phyloP scores from a whole-genome alignment of 2,329 filamentous ascomycete species.

The Hymenotorrendiella dingleyae region DNA sequence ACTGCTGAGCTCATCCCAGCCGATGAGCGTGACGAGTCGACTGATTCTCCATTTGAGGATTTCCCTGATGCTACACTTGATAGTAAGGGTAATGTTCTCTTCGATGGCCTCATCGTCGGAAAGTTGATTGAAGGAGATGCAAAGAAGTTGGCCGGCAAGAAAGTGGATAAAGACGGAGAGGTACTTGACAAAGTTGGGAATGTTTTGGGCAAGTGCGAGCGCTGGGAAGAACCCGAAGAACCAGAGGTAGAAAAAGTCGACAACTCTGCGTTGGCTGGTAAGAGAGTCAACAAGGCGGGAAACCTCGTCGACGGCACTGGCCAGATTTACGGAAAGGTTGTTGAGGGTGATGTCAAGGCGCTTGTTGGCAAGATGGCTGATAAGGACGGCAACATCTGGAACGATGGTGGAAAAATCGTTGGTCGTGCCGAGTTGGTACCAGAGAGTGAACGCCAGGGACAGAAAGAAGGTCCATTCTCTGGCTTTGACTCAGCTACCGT shows the following conservation, averaged over 20 bases:
- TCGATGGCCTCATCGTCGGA: slow-evolving; percentile 49
- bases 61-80: slow-evolving; percentile 50
- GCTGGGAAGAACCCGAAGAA: slow-evolving; percentile 51
- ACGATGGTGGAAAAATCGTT: slow-evolving; percentile 65
- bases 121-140: slow-evolving; percentile 58
- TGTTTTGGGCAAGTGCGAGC: slow-evolving; percentile 59
- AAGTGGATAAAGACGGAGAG: slow-evolving; percentile 64
- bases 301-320: slow-evolving; percentile 51
- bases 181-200: slow-evolving; percentile 64
- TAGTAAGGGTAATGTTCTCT: slow-evolving; percentile 46
- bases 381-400: slow-evolving; percentile 65
- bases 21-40: slow-evolving; percentile 43
- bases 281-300: slow-evolving; percentile 66
- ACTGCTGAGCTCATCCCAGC: slow-evolving; percentile 59
- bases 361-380: slow-evolving; percentile 66
- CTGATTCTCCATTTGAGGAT: slow-evolving; percentile 50
- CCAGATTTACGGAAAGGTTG: slow-evolving; percentile 55
- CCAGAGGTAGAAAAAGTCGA: slow-evolving; percentile 43
- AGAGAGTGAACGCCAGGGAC: slow-evolving; percentile 56
- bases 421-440: slow-evolving; percentile 57
- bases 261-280: slow-evolving; percentile 59
- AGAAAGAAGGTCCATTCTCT: slow-evolving; percentile 63
- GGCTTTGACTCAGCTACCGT: slow-evolving; percentile 60
- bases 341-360: slow-evolving; percentile 59
- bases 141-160: slow-evolving; percentile 57